These are phyloP conservation scores for Arthrobotrys sphaeroides DNA, from an alignment of 2,329 filamentous ascomycete species.

Conservation along the genomic window DNA sequence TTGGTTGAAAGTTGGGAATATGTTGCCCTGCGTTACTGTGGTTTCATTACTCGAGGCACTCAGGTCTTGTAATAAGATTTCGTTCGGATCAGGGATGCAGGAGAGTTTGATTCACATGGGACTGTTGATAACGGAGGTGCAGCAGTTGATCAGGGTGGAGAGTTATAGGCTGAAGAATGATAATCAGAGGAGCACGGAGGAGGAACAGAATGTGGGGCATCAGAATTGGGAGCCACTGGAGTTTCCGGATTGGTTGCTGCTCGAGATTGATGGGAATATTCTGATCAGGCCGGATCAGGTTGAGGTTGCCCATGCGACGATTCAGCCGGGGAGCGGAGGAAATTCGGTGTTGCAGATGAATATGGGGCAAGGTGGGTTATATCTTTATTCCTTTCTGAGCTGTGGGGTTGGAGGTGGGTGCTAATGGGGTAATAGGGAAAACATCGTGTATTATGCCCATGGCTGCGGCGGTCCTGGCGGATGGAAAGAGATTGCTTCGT, in stretches of 20 bases:
- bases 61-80: conserved; percentile 31
- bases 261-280: conserved; percentile 73
- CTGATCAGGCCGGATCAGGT: conserved; percentile 71
- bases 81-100: conserved; percentile 19
- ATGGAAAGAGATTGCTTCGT: conserved; percentile 65
- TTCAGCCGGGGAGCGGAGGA: conserved; percentile 64
- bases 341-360: conserved; percentile 74
- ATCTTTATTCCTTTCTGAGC: too few species aligned
- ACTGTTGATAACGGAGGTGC: conserved; percentile 25
- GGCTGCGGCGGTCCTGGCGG: conserved; percentile 64
- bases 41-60: conserved; percentile 34
- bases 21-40: conserved; percentile 28
- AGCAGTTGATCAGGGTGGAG: conserved; percentile 37
- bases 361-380: conserved; percentile 69
- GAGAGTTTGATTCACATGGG: conserved; percentile 36
- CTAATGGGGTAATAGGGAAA: conserved; percentile 63
- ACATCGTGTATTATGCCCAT: conserved; percentile 69
- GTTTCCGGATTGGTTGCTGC: conserved; percentile 70
- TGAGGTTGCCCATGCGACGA: conserved; percentile 71
- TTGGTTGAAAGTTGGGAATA: conserved; percentile 29
- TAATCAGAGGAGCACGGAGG: conserved; percentile 56
- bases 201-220: conserved; percentile 67
- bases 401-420: too few species aligned
- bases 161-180: conserved; percentile 28
- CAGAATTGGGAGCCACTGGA: conserved; percentile 67